phyloP scores from a whole-genome alignment of 768 basidiomycete genomes.

The Lyophyllum atratum region DNA sequence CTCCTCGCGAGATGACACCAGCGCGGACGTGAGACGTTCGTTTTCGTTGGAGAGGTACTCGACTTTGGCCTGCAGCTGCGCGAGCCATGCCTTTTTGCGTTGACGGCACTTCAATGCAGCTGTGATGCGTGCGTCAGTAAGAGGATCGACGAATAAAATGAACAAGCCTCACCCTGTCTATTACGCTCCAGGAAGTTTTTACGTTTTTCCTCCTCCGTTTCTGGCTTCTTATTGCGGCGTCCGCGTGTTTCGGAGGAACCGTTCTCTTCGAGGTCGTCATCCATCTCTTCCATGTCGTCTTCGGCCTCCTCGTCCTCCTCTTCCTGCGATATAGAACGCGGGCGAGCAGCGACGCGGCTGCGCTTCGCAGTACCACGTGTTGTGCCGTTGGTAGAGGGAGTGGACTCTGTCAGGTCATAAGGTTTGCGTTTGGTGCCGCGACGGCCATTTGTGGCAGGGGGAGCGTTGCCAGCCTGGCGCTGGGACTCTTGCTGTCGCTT shows the following conservation, averaged over 20 bases:
- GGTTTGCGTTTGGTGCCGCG: conserved; percentile 77
- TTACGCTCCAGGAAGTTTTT: conserved; percentile 97
- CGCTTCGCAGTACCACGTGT: conserved; percentile 36
- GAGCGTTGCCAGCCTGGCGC: conserved; percentile 39
- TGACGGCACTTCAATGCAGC: conserved; percentile 99
- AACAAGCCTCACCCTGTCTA: conserved; percentile 81
- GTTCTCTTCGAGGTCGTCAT: conserved; percentile 37
- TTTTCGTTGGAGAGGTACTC: conserved; percentile 93
- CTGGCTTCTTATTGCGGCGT: conserved; percentile 65
- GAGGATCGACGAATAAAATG: background rate
- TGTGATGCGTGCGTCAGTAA: conserved; percentile 28
- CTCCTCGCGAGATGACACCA: conserved; percentile 89
- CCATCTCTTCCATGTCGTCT: conserved; percentile 41
- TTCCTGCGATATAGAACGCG: conserved; percentile 34
- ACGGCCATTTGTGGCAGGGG: conserved; percentile 36
- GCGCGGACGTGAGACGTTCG: conserved; percentile 85
- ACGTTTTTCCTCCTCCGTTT: conserved; percentile 98
- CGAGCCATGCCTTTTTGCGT: conserved; percentile 97
- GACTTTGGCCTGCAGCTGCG: conserved; percentile 89
- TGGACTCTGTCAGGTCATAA: conserved; percentile 41
- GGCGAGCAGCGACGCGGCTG: conserved; percentile 32
- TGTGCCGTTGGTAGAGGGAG: conserved; percentile 27
- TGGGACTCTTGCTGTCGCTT: conserved; percentile 93
- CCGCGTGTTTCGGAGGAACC: conserved; percentile 16
- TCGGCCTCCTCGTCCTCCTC: conserved; percentile 41